Conservation (phyloP, 2,329 filamentous ascomycete genomes). For the Ascochyta viciae-villosae region DNA sequence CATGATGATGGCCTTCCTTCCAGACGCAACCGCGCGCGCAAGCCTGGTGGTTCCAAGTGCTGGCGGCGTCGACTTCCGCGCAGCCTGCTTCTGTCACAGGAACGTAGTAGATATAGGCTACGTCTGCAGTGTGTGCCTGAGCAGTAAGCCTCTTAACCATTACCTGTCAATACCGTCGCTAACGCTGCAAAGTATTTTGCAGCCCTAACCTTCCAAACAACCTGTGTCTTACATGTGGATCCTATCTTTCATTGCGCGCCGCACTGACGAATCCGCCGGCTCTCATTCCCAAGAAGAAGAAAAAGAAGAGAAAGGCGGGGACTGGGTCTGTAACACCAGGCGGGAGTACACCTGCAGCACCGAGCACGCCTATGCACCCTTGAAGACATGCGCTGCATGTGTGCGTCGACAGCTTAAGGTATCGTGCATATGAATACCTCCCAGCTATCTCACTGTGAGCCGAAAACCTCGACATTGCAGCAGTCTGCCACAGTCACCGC, state of each 20-base stretch:
- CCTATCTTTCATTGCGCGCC: slow-evolving; percentile 46
- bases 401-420: too few species aligned
- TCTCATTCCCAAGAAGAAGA: slow-evolving; percentile 48
- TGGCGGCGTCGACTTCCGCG: slow-evolving; percentile 91
- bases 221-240: slow-evolving; percentile 49
- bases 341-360: slow-evolving; percentile 41
- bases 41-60: slow-evolving; percentile 80
- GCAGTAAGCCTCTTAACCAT: slow-evolving; percentile 62
- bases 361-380: slow-evolving; percentile 43
- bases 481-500: too few species aligned
- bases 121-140: slow-evolving; percentile 95
- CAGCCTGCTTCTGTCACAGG: slow-evolving; percentile 97
- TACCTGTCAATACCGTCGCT: not conserved
- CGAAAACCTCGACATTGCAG: too few species aligned
- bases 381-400: slow-evolving; percentile 20
- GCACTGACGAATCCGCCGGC: slow-evolving; percentile 44
- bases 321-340: slow-evolving; percentile 46
- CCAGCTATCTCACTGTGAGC: too few species aligned
- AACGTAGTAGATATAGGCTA: slow-evolving; percentile 90
- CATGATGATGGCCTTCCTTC: slow-evolving; percentile 91
- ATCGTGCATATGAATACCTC: too few species aligned
- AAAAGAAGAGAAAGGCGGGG: slow-evolving; percentile 47
- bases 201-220: slow-evolving; percentile 41
- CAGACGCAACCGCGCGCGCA: slow-evolving; percentile 69
- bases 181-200: slow-evolving; percentile 45